Evolutionary conservation across 108 stramenopile genomes (phyloP), one percentile per base, ranked within the genome.

Genomic region (Pseudonitzschia delicatissima): DNA sequence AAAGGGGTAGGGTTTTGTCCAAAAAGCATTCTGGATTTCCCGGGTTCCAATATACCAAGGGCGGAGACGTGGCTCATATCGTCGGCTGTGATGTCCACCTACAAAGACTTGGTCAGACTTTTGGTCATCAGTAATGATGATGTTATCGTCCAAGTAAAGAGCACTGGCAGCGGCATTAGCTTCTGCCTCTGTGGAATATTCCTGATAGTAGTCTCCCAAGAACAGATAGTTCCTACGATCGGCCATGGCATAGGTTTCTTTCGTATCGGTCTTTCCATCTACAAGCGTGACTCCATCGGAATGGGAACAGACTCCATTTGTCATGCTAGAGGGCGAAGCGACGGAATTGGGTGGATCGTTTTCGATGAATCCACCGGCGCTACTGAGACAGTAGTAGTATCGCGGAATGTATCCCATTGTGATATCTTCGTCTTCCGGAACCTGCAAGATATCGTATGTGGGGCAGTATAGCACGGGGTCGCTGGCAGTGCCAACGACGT

Each of bases 21-120:
- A 82, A 23, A 52, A 53, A 1, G 77, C 57, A 21, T 35, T 67
- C 52, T 78, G 77, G 23, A 37, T 7, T 39, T 66, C 68, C 37
- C 64, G 68, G 26, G 73, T 72, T 12, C 28, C 20, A 33, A 61
- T 76, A 47, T 82, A 82, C 77, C 81, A 78, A 8, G 55, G 55
- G 28, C 77, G 64, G 36, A 63, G 76, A 39, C 81, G 33, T 15
- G 81, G 77, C 44, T 82, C 81, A 49, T 76, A 82, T 3, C 78
- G 67, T 5, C 27, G 20, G 20, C 28, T 47, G 9, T 33, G 17
- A 39, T 71, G 76, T n/a, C 65, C 81, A 4, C 81, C 81, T 2
- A 50, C 66, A 68, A 82, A 82, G 31, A 69, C 73, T 32, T 15
- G 62, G 47, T 76, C 51, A 31, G 77, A 78, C 2, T 61, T 57